These are phyloP conservation scores for Colletotrichum graminicola DNA, from an alignment of 2,329 filamentous ascomycete species.

Conservation along the genomic window DNA sequence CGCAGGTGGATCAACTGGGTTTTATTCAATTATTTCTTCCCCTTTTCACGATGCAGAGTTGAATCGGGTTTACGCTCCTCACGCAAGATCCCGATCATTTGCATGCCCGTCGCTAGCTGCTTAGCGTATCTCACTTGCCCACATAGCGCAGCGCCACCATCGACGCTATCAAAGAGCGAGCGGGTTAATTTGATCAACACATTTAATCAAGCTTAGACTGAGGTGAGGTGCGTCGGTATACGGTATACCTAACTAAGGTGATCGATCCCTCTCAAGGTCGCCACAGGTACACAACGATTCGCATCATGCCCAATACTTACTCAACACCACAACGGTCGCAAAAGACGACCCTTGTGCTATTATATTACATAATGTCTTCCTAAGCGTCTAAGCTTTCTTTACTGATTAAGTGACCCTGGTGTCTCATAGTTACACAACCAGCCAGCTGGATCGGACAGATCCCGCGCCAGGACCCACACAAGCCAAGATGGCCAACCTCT, in stretches of 20 bases:
- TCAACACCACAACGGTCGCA: neutral
- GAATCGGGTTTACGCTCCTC: neutral
- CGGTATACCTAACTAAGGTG: too few species aligned
- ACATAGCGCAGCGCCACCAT: neutral
- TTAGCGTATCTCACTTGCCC: neutral
- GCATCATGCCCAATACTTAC: too few species aligned
- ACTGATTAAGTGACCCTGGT: neutral
- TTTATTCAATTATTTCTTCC: too few species aligned
- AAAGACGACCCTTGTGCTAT: neutral
- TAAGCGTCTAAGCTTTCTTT: too few species aligned
- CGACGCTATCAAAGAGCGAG: neutral
- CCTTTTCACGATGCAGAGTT: neutral
- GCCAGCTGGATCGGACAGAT: slow-evolving; percentile 10
- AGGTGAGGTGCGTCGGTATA: too few species aligned
- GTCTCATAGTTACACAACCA: neutral
- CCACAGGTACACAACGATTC: too few species aligned
- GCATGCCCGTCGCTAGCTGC: neutral
- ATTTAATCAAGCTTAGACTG: too few species aligned
- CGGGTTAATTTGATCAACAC: neutral
- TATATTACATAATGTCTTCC: neutral
- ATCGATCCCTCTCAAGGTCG: too few species aligned
- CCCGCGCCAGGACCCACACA: neutral
- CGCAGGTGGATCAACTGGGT: neutral
- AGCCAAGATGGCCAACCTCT: neutral
- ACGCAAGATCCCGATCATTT: too few species aligned